phyloP scores from a whole-genome alignment of 345 rosid genomes.

The Pugionium dolabratum region DNA sequence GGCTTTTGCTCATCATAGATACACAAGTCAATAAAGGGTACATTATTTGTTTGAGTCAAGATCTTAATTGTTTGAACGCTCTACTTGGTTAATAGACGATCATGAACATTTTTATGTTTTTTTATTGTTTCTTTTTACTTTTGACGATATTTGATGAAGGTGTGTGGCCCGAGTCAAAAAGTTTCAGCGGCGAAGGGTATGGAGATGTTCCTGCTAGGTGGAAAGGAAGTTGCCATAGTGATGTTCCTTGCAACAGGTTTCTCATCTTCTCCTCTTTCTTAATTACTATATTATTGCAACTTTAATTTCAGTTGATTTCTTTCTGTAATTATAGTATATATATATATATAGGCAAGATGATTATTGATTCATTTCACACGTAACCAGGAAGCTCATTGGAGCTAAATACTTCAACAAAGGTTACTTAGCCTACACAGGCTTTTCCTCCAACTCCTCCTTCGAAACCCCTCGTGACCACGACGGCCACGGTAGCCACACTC shows the following conservation, averaged over 20 bases:
- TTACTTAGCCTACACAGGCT: conserved; percentile 36
- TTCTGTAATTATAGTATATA: neutral
- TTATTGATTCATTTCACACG: neutral
- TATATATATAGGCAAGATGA: neutral
- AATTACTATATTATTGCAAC: too few species aligned
- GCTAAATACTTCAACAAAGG: conserved; percentile 70
- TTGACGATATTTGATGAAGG: too few species aligned
- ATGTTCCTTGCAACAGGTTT: conserved; percentile 61
- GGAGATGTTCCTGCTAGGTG: conserved; percentile 57
- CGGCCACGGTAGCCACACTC: conserved; percentile 66
- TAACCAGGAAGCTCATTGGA: conserved; percentile 63
- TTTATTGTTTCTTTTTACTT: too few species aligned
- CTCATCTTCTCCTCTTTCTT: neutral
- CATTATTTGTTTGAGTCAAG: too few species aligned
- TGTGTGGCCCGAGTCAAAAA: conserved; percentile 68
- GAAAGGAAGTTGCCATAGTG: conserved; percentile 52
- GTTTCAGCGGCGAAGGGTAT: conserved; percentile 59
- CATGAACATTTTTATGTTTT: neutral
- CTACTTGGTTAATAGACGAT: neutral
- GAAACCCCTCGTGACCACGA: conserved; percentile 42
- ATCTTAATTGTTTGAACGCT: too few species aligned
- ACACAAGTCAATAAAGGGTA: neutral
- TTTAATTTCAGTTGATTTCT: neutral
- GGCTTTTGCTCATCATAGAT: neutral
- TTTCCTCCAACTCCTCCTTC: conserved; percentile 37